These are phyloP conservation scores for Phytophthora podocarpi DNA, from an alignment of 352 stramenopile species.

Conservation along the genomic window DNA sequence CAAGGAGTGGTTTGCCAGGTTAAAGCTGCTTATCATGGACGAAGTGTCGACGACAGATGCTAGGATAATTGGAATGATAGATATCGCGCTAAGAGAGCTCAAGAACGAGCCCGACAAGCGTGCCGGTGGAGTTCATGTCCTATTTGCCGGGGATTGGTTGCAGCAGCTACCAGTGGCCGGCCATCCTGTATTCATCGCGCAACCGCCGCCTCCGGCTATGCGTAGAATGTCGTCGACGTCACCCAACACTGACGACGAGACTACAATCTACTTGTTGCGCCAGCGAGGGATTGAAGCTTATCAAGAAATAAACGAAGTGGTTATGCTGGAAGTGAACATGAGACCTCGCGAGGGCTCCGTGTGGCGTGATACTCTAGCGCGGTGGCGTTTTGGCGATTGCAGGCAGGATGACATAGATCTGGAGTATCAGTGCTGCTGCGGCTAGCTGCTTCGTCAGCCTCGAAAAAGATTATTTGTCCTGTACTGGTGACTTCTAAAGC, in stretches of 20 bases:
- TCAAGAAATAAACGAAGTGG: slow-evolving; percentile 1
- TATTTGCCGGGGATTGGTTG: slow-evolving; percentile 36
- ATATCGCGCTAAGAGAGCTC: not conserved
- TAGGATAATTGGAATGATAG: not conserved
- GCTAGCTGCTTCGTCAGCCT: not conserved
- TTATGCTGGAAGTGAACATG: slow-evolving; percentile 4
- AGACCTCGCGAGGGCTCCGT: not conserved
- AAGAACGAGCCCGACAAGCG: not conserved
- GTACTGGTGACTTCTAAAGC: slow-evolving; percentile 12
- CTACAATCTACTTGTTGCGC: not conserved
- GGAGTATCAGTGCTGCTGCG: not conserved
- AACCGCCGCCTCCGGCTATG: no score
- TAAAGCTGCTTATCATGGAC: slow-evolving; percentile 8
- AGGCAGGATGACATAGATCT: slow-evolving; percentile 1
- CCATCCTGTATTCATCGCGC: slow-evolving; percentile 11
- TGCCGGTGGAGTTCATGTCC: slow-evolving; percentile 28
- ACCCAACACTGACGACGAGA: not conserved
- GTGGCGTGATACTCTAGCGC: not conserved
- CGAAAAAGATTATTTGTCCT: slow-evolving; percentile 3
- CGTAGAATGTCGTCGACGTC: no score
- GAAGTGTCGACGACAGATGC: slow-evolving; percentile 6
- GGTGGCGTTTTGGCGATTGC: not conserved
- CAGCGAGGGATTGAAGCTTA: slow-evolving; percentile 1
- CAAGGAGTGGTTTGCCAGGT: slow-evolving; percentile 1
- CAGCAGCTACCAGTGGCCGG: slow-evolving; percentile 32